Evolutionary conservation across 2,329 filamentous ascomycete species (phyloP).

Genomic region (Claviceps cyperi): DNA sequence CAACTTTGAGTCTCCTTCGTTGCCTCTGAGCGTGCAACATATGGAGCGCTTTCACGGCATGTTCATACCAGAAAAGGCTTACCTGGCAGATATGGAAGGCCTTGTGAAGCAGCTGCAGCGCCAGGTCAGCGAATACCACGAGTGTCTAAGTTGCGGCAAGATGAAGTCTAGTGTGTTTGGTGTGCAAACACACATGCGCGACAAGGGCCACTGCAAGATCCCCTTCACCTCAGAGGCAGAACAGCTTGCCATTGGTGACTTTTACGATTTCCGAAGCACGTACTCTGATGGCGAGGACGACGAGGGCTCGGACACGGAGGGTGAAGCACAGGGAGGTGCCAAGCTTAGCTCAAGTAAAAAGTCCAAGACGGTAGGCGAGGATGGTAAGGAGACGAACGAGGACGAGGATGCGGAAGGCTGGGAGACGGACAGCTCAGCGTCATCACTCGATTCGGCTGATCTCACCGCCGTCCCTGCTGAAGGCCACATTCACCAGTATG

Average conservation of each 20-base stretch:
- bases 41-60: slow-evolving; percentile 92
- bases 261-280: slow-evolving; percentile 91
- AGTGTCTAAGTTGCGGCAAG: slow-evolving; percentile 83
- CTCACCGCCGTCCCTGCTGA: slow-evolving; percentile 68
- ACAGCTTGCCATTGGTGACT: slow-evolving; percentile 87
- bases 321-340: slow-evolving; percentile 42
- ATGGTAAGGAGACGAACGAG: slow-evolving; percentile 37
- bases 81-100: slow-evolving; percentile 69
- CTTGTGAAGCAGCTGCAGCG: slow-evolving; percentile 64
- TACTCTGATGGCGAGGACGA: slow-evolving; percentile 71
- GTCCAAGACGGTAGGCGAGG: slow-evolving; percentile 33
- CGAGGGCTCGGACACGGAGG: slow-evolving; percentile 30
- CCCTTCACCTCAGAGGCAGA: slow-evolving; percentile 79
- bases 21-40: slow-evolving; percentile 65
- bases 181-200: slow-evolving; percentile 91
- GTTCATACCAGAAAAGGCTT: slow-evolving; percentile 85
- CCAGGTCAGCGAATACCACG: slow-evolving; percentile 65
- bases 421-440: slow-evolving; percentile 90
- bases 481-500: slow-evolving; percentile 53
- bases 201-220: slow-evolving; percentile 94
- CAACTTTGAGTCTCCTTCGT: slow-evolving; percentile 65
- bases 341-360: slow-evolving; percentile 52
- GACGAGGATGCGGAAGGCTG: slow-evolving; percentile 59
- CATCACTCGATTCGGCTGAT: slow-evolving; percentile 75
- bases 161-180: slow-evolving; percentile 63